Base-by-base conservation (phyloP, 116 monocot genomes). In the Trichopus zeylanicus region DNA sequence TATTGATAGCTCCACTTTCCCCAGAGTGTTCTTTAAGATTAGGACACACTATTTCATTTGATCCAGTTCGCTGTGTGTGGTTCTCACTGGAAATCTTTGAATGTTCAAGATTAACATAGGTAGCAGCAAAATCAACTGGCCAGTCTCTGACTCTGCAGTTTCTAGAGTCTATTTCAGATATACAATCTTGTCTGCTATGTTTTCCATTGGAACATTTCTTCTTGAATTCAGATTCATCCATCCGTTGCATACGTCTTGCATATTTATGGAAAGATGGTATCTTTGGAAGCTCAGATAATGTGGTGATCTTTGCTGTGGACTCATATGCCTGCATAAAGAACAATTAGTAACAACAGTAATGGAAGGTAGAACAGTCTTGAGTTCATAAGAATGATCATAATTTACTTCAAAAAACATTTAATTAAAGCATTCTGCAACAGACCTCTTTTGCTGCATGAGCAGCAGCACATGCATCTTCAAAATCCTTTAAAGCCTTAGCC, bases 251-350 rank as follows among this genome's bases (percentile, higher is more conserved):
- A 56, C 91, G 87, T 53, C 79, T 87, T n/a, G 77, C 88, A 80
- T 88, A 98, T 70, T 82, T 91, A 56, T 98, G 91, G 31, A 98
- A 98, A 52, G 91, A 91, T 63, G 91, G 91, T 84, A 98, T 98
- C 73, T 98, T 98, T 22, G 98, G 98, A 46, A 98, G 98, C 46
- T 91, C 88, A 9, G 60, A 72, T 24, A 73, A 68, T 46, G 70
- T 32, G 39, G 26, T 73, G 16, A 65, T 62, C 59, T 82, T 78
- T 73, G 81, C 80, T 78, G 78, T 75, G 57, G 91, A 82, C 66
- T 84, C 88, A 82, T 82, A 91, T 59, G 91, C 91, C 98, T 98
- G 48, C 38, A 78, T 37, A 62, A 26, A 59, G 18, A 42, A 42
- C 42, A n/a, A n/a, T n/a, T n/a, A n/a, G n/a, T n/a, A n/a, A n/a